Evolutionary conservation across 2,329 filamentous ascomycete genomes (phyloP).

Genomic region (Exophiala bonariae): DNA sequence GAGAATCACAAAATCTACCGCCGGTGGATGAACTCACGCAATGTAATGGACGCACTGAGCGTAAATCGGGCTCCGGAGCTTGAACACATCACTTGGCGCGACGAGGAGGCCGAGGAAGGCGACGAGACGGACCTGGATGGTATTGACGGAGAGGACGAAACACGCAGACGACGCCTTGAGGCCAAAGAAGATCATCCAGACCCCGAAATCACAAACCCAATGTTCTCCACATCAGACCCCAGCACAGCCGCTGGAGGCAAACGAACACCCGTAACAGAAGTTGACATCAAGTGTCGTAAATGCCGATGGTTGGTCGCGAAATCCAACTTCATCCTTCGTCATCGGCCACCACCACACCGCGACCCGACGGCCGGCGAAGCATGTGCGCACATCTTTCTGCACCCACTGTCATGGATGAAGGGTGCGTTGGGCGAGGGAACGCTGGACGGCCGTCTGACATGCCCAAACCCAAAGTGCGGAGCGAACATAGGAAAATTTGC

Average conservation of each 20-base stretch:
- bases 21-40: conserved; percentile 69
- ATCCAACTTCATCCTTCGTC: conserved; percentile 60
- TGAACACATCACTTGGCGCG: conserved; percentile 72
- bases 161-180: background rate
- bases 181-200: conserved; percentile 4
- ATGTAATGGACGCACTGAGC: conserved; percentile 67
- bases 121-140: conserved; percentile 30
- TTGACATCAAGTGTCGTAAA: conserved; percentile 84
- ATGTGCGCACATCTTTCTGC: conserved; percentile 87
- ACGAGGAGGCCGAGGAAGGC: conserved; percentile 44
- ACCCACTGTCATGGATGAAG: conserved; percentile 95
- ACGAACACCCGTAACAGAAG: conserved; percentile 12
- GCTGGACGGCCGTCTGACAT: conserved; percentile 80
- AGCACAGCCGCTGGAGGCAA: background rate
- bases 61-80: conserved; percentile 76
- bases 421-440: conserved; percentile 71
- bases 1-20: conserved; percentile 70
- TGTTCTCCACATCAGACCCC: conserved; percentile 21
- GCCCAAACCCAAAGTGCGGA: conserved; percentile 75
- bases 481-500: conserved; percentile 89
- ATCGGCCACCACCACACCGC: conserved; percentile 20
- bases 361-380: conserved; percentile 15
- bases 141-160: conserved; percentile 6
- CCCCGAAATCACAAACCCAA: conserved; percentile 24
- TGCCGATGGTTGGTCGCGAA: conserved; percentile 72